Evolutionary conservation across 2,329 filamentous ascomycete species (phyloP), one percentile per base, ranked within the genome.

Genomic region (Pyricularia sp.): DNA sequence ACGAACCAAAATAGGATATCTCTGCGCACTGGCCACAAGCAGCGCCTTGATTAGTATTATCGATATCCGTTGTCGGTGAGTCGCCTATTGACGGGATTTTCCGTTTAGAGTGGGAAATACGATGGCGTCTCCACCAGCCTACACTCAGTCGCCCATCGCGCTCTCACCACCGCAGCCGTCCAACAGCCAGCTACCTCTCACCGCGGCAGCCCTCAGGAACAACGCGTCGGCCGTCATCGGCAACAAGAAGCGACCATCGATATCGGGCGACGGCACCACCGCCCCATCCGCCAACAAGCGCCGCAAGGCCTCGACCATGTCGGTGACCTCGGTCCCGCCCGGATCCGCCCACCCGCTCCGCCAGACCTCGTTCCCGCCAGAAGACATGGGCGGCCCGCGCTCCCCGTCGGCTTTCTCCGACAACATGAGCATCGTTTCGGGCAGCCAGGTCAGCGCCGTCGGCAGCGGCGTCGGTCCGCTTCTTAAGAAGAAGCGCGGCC

Each of bases 311-410:
- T 91, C 88, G 13, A 82, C 76, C 67, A 78, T 86, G 68, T 86
- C 86, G 3, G 77, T 81, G 30, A 75, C 81, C 9, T 84, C 84
- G 8, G 71, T 73, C 16, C 55, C 55, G 13, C 63, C 61, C 61
- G 65, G 61, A 69, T 83, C 84, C 1, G 79, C 83, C 0, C 88
- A 91, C 68, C 88, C 88, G 1, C 83, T 94, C 1, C 88, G 90
- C 53, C 89, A 92, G 71, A 93, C 91, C 4, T 91, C 89, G 0
- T 94, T 92, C 72, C 88, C 89, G 0, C 89, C 89, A 30, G 87
- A 86, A 66, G 78, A 84, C 64, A 79, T 19, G 16, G 61, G 61
- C 24, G 63, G 63, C 55, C 80, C 80, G 22, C 83, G 88, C 19
- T 90, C 87, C 0, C 88, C 88, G 0, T 89, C 85, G 1, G 78